phyloP scores from a whole-genome alignment of 2,329 filamentous ascomycete genomes.

The Trichothecium roseum region DNA sequence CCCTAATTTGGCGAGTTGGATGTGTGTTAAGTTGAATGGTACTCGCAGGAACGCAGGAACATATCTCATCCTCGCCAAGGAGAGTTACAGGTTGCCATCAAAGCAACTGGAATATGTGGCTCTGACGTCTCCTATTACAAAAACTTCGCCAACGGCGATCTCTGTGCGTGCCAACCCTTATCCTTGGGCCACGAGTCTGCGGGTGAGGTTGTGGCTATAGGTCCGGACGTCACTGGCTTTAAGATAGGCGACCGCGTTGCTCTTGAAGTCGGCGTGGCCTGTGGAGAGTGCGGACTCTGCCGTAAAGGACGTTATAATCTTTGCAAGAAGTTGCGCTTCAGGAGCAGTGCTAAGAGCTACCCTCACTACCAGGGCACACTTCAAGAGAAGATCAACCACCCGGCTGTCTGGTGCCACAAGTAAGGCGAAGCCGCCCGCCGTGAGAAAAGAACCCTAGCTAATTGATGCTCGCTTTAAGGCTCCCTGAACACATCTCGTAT shows the following conservation, averaged over 20 bases:
- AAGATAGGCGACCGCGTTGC: slow-evolving; percentile 47
- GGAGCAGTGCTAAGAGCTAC: slow-evolving; percentile 52
- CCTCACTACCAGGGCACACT: slow-evolving; percentile 54
- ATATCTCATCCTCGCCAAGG: slow-evolving; percentile 35
- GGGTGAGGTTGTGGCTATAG: slow-evolving; percentile 45
- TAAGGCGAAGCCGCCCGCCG: slow-evolving; percentile 21
- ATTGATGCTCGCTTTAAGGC: slow-evolving; percentile 21
- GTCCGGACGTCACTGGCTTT: slow-evolving; percentile 41
- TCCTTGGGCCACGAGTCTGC: slow-evolving; percentile 56
- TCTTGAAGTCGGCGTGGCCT: slow-evolving; percentile 46
- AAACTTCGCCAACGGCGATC: slow-evolving; percentile 61
- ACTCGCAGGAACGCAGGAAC: slow-evolving; percentile 35
- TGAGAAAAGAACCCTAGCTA: background rate
- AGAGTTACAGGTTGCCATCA: slow-evolving; percentile 56
- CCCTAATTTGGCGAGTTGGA: too few species aligned
- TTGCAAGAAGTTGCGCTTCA: slow-evolving; percentile 50
- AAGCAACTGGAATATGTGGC: slow-evolving; percentile 58
- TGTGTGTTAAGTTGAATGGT: too few species aligned
- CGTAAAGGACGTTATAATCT: slow-evolving; percentile 48
- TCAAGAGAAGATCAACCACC: slow-evolving; percentile 53
- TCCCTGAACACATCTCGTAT: slow-evolving; percentile 49
- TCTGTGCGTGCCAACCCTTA: slow-evolving; percentile 54
- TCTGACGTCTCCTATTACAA: slow-evolving; percentile 64
- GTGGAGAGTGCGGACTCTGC: slow-evolving; percentile 40
- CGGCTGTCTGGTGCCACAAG: slow-evolving; percentile 53